Conservation (phyloP, 1,284 basidiomycete species). For the Ustilago loliicola region DNA sequence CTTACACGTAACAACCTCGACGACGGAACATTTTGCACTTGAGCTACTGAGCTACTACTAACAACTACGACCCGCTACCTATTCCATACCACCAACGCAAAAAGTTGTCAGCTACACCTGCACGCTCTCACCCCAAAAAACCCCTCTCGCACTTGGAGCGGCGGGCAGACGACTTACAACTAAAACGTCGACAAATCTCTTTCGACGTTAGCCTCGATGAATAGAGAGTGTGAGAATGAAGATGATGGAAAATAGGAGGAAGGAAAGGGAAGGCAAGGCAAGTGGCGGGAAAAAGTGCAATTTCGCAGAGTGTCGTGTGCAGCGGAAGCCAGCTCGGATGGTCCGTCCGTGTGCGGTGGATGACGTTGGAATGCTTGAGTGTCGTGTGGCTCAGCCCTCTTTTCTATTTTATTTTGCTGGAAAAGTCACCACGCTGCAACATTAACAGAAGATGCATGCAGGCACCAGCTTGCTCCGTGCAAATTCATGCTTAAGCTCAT, state of each 20-base stretch:
- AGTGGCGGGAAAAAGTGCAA: background rate
- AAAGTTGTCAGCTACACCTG: background rate
- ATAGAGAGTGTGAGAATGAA: background rate
- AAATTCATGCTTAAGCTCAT: background rate
- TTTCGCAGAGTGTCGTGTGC: constrained; percentile 10
- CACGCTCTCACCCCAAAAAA: no score
- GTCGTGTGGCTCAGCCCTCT: background rate
- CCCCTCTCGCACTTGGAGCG: no score
- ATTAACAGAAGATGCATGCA: background rate
- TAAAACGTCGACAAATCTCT: background rate
- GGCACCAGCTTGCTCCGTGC: background rate
- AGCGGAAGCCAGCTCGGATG: constrained; percentile 1
- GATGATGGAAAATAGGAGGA: background rate
- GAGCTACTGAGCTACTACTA: background rate
- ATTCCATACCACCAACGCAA: background rate
- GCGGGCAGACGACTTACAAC: background rate
- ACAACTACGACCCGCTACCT: constrained; percentile 8
- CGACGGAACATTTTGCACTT: constrained; percentile 7
- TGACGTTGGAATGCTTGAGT: constrained; percentile 3
- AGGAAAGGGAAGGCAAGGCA: background rate
- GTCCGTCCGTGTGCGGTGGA: constrained; percentile 8
- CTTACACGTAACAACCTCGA: constrained; percentile 9
- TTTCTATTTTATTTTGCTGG: background rate
- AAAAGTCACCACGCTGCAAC: constrained; percentile 1
- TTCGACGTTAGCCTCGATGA: background rate